Percentiles rank a stretch among this genome's conserved stretches.
Conservation (phyloP, 805 yeast species). For the Candida gorgasii region DNA sequence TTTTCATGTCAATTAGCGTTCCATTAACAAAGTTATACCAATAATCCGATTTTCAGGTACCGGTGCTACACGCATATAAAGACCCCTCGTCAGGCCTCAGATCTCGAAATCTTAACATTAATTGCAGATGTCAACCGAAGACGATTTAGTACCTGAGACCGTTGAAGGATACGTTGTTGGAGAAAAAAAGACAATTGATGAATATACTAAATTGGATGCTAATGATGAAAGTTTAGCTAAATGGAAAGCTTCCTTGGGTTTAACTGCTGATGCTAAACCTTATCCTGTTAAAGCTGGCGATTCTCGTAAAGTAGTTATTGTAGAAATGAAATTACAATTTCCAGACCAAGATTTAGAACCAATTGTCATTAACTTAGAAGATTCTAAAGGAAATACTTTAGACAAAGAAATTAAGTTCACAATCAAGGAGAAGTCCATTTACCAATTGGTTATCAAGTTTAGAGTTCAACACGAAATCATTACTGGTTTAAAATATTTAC, state of each 20-base stretch:
- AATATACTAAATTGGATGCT: conserved; percentile 80
- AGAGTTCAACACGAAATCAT: conserved; percentile 88
- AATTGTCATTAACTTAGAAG: conserved; percentile 67
- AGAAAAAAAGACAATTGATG: conserved; percentile 77
- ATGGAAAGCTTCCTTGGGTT: conserved; percentile 89
- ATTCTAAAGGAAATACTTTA: conserved; percentile 53
- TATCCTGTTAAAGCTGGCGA: conserved; percentile 72
- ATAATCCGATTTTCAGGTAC: neutral
- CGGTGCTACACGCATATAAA: neutral
- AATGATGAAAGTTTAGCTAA: conserved; percentile 87
- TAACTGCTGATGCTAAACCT: conserved; percentile 53
- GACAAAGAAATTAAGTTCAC: conserved; percentile 64
- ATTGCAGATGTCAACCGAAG: conserved; percentile 33
- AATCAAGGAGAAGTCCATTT: conserved; percentile 76
- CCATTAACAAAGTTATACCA: neutral
- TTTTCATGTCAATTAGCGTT: neutral
- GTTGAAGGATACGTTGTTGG: conserved; percentile 65
- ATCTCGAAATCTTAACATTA: neutral
- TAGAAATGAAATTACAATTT: conserved; percentile 70
- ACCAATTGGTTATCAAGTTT: conserved; percentile 72
- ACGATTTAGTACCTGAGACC: conserved; percentile 63
- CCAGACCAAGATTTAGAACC: conserved; percentile 58
- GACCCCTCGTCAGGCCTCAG: conserved; percentile 1
- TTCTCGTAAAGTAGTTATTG: conserved; percentile 72
- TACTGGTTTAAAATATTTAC: conserved; percentile 86